Evolutionary conservation across 257 asterid species (phyloP), one percentile per base, ranked within the genome.

Genomic region (Echium plantagineum): DNA sequence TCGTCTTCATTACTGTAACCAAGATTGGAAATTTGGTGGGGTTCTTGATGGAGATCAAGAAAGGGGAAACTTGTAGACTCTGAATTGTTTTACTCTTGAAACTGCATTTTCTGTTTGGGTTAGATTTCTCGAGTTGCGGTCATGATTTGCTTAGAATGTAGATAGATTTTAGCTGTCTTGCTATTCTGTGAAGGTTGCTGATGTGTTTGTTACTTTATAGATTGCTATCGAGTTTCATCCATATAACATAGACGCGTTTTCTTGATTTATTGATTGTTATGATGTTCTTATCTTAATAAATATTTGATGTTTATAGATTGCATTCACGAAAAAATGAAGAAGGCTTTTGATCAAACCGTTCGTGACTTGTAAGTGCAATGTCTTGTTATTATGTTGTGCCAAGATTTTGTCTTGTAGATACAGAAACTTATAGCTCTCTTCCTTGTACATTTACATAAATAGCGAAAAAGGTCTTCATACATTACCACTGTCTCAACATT

Each of bases 331-430:
- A 77, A 63, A 75, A 86, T 86, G 95, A 86, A 86, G 94, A 86
- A 86, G 79, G 94, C 80, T 38, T 68, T 86, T 65, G 90, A 72
- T 84, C 95, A 86, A 78, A 86, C 94, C 42, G 94, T 86, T 66
- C 86, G 95, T 0, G 94, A 86, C 75, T 61, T 86, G 95, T 86
- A 72, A 82, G 94, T 78, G 67, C 63, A 21, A 9, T 65, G 61
- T 24, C 51, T 65, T 35, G 68, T 52, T 52, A 22, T 22, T 4
- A 62, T 60, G 48, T 60, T 72, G 20, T 71, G 47, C 5, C 16
- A 28, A 28, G 32, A 6, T 2, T 3, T 28, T 28, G 32, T 28
- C 32, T 15, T 17, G 9, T 35, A 31, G 28, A 13, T 12, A 22
- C 30, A 59, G 17, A 56, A 17, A 7, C 21, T 63, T 31, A 20